Base-by-base conservation (phyloP, 2,329 filamentous ascomycete genomes). In the Aspergillus brasiliensis region DNA sequence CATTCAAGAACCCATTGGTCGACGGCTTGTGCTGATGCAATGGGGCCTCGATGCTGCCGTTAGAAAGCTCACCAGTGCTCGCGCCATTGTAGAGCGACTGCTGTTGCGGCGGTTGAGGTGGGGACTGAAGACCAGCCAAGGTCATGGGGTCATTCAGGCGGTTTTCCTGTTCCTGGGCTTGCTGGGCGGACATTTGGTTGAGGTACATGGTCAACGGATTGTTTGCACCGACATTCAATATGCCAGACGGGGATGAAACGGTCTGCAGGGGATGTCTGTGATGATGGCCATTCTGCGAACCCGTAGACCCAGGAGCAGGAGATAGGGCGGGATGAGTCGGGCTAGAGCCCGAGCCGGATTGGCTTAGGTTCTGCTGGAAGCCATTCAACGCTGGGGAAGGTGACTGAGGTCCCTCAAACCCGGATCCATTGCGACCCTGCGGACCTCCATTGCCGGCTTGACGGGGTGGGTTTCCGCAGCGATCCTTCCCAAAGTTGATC, bases 401-500 rank as follows among this genome's bases (percentile, higher is more conserved):
- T 8, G 85, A 86, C 61, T 82, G 80, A 31, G 83, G 75, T 37
- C 81, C 83, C 58, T 86, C 84, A 17, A 80, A 67, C n/a, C 75
- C 70, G 60, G 70, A 71, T 80, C 85, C 68, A 80, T 79, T 86
- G 56, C 91, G 90, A 59, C 89, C 88, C 71, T 89, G 85, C 56
- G 84, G 81, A 67, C 89, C 81, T 66, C 83, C 81, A 65, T 83
- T 85, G 75, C 89, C 86, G 66, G 91, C 85, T 80, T 98, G 95
- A 62, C 95, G 89, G 47, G 95, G 95, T 55, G 95, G 90, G 80
- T 99, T 99, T 67, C 95, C 95, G 71, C 95, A 99, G 58, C 95
- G 88, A 75, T 99, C 95, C 82, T 99, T 99, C 78, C 95, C 95
- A 75, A 99, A 99, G 82, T 99, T 99, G 76, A 99, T 94, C 85